Conservation (phyloP, 495 filamentous ascomycete species). For the Darksidea phi region DNA sequence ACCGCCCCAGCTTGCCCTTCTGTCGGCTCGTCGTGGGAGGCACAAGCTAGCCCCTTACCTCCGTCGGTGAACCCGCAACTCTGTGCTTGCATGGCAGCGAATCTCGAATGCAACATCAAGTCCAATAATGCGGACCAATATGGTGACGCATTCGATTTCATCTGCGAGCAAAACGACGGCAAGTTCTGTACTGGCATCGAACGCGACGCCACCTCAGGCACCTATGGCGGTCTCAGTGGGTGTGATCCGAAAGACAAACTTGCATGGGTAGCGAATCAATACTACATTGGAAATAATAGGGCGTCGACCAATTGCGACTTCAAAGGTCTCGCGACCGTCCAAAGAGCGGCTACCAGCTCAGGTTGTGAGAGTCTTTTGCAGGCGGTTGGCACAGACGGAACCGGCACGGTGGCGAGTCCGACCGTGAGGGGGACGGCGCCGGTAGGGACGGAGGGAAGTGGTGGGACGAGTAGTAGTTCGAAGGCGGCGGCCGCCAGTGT, state of each 20-base stretch:
- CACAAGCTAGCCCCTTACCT: conserved; percentile 64
- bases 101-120: conserved; percentile 65
- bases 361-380: conserved; percentile 56
- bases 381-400: conserved; percentile 62
- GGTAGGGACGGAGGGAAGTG: conserved; percentile 41
- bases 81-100: conserved; percentile 77
- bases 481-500: conserved; percentile 46
- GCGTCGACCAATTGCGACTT: conserved; percentile 71
- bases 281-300: conserved; percentile 64
- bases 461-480: conserved; percentile 44
- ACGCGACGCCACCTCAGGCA: conserved; percentile 69
- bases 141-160: conserved; percentile 63
- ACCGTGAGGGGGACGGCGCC: conserved; percentile 37
- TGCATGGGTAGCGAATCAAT: conserved; percentile 75
- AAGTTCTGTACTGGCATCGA: conserved; percentile 67
- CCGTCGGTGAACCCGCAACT: conserved; percentile 74
- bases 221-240: conserved; percentile 86
- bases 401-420: conserved; percentile 56
- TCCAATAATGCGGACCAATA: conserved; percentile 51
- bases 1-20: conserved; percentile 70
- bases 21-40: conserved; percentile 64
- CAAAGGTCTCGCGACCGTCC: conserved; percentile 57
- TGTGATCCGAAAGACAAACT: conserved; percentile 76
- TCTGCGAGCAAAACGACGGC: conserved; percentile 58
- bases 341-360: conserved; percentile 42